Percentiles rank a stretch among this genome's conserved stretches.
phyloP scores from a whole-genome alignment of 495 filamentous ascomycete genomes.

The Hyaloscypha hepaticicola region DNA sequence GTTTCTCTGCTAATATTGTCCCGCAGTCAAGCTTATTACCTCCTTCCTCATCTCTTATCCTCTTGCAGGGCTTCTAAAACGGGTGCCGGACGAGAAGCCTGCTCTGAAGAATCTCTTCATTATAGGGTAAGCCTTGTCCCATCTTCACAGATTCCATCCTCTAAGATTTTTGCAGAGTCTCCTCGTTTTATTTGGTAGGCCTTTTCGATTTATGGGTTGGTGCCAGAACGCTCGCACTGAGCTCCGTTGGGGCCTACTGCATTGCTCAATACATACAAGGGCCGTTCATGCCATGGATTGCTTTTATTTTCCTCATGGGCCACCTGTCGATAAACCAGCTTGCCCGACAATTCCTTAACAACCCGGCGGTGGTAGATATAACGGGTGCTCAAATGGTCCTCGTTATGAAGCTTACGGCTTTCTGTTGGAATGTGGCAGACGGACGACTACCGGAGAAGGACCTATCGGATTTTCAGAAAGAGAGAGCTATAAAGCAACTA shows the following conservation, averaged over 20 bases:
- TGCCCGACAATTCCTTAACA: conserved; percentile 66
- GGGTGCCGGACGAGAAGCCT: conserved; percentile 82
- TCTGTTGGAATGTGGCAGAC: conserved; percentile 97
- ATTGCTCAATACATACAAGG: conserved; percentile 83
- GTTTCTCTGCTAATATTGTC: neutral
- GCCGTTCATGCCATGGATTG: conserved; percentile 98
- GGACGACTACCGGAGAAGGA: conserved; percentile 74
- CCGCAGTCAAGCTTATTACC: conserved; percentile 84
- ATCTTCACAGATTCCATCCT: neutral
- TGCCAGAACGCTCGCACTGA: conserved; percentile 73
- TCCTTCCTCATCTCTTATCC: conserved; percentile 94
- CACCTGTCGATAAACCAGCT: conserved; percentile 93
- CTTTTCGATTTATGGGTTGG: conserved; percentile 95
- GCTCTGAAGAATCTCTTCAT: conserved; percentile 89
- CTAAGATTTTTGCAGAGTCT: conserved; percentile 49
- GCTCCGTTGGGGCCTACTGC: conserved; percentile 73
- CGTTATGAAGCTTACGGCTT: conserved; percentile 96
- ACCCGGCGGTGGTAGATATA: conserved; percentile 72
- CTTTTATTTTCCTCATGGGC: conserved; percentile 90
- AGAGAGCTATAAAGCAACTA: conserved; percentile 70
- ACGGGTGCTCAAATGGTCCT: conserved; percentile 98
- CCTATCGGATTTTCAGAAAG: conserved; percentile 82
- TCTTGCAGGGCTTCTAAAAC: conserved; percentile 82
- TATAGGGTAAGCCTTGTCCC: conserved; percentile 53
- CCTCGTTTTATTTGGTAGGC: conserved; percentile 87